phyloP scores from a whole-genome alignment of 495 filamentous ascomycete genomes.

The Glutinoglossum americanum region DNA sequence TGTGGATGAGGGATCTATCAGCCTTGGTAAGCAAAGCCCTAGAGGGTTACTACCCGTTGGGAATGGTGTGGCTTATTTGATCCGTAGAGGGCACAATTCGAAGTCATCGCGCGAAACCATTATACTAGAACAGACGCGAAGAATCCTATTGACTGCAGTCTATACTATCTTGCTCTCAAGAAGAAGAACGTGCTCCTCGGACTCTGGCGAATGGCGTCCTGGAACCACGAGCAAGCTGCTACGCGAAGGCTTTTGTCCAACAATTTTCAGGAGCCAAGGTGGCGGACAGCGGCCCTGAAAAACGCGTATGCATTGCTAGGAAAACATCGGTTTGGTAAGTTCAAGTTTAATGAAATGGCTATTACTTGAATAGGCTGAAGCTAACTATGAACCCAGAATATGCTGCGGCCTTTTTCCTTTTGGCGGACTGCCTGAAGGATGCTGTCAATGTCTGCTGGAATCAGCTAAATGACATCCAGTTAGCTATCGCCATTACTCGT shows the following conservation, averaged over 20 bases:
- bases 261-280: constrained; percentile 67
- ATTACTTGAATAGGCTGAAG: not conserved
- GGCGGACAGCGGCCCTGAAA: constrained; percentile 81
- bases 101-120: constrained; percentile 74
- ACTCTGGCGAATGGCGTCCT: constrained; percentile 85
- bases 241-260: constrained; percentile 63
- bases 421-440: constrained; percentile 68
- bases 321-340: constrained; percentile 64
- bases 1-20: constrained; percentile 68
- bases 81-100: constrained; percentile 52
- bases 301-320: constrained; percentile 95
- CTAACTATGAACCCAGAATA: constrained; percentile 38
- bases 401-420: constrained; percentile 84
- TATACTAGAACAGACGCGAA: constrained; percentile 75
- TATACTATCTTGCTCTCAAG: constrained; percentile 75
- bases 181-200: constrained; percentile 87
- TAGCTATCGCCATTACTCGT: constrained; percentile 74
- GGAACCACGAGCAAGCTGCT: constrained; percentile 65
- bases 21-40: constrained; percentile 40
- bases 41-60: not conserved
- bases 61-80: constrained; percentile 5
- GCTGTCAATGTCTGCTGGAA: constrained; percentile 68
- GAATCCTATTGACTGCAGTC: constrained; percentile 81
- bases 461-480: constrained; percentile 69
- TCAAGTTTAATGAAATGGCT: not conserved